A percentile compares a stretch with the other conserved stretches of the same genome.
Evolutionary conservation across 1,284 basidiomycete genomes (phyloP).

Genomic region (Leccinum cinnamomeum): DNA sequence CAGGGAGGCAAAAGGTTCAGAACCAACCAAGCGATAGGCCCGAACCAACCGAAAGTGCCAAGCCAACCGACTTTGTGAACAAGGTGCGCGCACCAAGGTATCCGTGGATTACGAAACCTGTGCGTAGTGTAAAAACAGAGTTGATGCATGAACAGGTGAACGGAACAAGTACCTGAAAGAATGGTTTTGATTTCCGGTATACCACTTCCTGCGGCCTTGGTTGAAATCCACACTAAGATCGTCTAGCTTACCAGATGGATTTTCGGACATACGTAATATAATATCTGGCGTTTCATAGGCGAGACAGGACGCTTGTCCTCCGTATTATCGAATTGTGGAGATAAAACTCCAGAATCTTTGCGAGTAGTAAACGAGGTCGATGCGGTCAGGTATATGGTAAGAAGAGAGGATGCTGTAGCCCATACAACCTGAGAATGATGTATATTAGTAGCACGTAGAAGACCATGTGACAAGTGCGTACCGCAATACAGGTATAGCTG

Average conservation of each 20-base stretch:
- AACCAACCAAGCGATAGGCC: constrained; percentile 77
- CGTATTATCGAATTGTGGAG: constrained; percentile 45
- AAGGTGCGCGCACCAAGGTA: constrained; percentile 91
- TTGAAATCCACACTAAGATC: constrained; percentile 9
- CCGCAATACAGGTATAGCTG: constrained; percentile 77
- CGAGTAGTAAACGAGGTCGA: constrained; percentile 85
- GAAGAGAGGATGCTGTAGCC: constrained; percentile 68
- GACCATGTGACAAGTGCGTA: constrained; percentile 40
- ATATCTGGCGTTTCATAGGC: constrained; percentile 59
- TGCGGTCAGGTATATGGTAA: constrained; percentile 87
- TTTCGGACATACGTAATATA: constrained; percentile 72
- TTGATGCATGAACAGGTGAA: not conserved
- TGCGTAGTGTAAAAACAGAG: constrained; percentile 4
- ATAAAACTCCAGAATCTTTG: constrained; percentile 79
- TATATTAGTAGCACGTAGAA: constrained; percentile 5
- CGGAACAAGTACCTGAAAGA: constrained; percentile 63
- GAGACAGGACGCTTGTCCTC: constrained; percentile 28
- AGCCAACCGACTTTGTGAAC: constrained; percentile 88
- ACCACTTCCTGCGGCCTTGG: constrained; percentile 89
- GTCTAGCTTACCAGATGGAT: constrained; percentile 16
- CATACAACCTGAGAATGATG: constrained; percentile 56
- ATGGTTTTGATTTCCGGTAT: constrained; percentile 98
- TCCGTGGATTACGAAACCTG: constrained; percentile 97
- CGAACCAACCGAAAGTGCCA: constrained; percentile 89
- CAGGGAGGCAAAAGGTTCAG: constrained; percentile 6